Conservation (phyloP, 345 rosid species). For the Euphorbia tirucalli region DNA sequence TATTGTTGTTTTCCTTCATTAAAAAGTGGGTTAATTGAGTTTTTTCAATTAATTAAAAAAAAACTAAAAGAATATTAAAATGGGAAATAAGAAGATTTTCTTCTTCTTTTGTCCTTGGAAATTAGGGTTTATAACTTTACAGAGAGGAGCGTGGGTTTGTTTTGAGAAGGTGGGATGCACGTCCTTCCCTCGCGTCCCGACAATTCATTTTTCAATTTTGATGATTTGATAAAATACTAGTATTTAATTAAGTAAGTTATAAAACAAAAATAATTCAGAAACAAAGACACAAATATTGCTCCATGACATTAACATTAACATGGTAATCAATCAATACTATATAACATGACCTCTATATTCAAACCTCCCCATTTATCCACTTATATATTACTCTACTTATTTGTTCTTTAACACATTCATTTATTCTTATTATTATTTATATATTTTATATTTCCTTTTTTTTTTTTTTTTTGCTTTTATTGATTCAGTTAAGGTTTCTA, state of each 20-base stretch:
- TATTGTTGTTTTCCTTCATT: slow-evolving; percentile 12
- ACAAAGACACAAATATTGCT: neutral
- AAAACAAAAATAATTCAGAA: neutral
- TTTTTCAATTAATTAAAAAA: neutral
- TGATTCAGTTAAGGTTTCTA: too few species aligned
- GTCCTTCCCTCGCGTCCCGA: slow-evolving; percentile 30
- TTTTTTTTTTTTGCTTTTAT: too few species aligned
- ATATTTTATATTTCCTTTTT: too few species aligned
- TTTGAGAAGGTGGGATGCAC: slow-evolving; percentile 38
- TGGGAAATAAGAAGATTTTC: slow-evolving; percentile 7
- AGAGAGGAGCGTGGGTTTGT: neutral
- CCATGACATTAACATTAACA: neutral
- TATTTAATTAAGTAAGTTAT: too few species aligned
- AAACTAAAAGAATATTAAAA: neutral
- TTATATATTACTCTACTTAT: too few species aligned
- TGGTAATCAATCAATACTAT: neutral
- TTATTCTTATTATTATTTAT: too few species aligned
- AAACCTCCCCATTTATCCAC: neutral
- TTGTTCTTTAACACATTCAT: neutral
- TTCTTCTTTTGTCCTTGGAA: neutral
- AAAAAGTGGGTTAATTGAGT: neutral
- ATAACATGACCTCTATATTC: neutral
- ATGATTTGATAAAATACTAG: too few species aligned
- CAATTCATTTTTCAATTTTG: slow-evolving; percentile 5
- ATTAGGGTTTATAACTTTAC: slow-evolving; percentile 49